Conservation (phyloP, 169 alveolate species). For the Besnoitia besnoiti region DNA sequence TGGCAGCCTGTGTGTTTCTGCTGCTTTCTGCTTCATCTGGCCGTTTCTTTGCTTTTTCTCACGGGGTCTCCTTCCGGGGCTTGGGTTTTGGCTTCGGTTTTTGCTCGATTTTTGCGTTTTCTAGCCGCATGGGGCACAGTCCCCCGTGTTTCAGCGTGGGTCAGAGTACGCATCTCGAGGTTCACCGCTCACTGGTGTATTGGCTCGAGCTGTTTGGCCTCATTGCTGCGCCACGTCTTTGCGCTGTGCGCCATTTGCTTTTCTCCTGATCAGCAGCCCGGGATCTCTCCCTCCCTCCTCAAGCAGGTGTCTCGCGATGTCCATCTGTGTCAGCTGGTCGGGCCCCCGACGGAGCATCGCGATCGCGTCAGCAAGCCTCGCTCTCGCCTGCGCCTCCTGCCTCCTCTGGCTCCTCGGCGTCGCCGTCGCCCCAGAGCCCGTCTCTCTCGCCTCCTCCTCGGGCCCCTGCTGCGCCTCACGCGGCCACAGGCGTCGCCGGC, state of each 20-base stretch:
- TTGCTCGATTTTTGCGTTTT: neutral
- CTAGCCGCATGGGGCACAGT: no score
- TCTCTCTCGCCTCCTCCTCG: neutral
- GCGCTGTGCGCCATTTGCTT: neutral
- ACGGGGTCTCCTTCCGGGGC: neutral
- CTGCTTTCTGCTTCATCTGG: neutral
- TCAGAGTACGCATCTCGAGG: no score
- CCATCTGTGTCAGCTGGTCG: neutral
- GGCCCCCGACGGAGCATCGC: neutral
- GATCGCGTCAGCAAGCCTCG: neutral
- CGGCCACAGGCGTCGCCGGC: no score
- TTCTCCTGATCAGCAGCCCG: neutral
- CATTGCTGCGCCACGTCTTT: no score
- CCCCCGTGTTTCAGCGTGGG: no score
- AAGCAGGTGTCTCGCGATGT: neutral
- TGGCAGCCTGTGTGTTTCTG: no score
- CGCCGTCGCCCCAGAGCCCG: neutral
- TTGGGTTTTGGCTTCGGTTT: neutral
- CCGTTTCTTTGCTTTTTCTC: neutral
- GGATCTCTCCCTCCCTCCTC: neutral
- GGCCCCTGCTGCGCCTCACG: no score
- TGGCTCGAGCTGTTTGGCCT: no score
- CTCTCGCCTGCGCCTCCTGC: neutral
- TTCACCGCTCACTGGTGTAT: no score
- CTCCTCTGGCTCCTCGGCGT: neutral